Base-by-base conservation (phyloP, 2,329 filamentous ascomycete species). In the Exophiala sp. region DNA sequence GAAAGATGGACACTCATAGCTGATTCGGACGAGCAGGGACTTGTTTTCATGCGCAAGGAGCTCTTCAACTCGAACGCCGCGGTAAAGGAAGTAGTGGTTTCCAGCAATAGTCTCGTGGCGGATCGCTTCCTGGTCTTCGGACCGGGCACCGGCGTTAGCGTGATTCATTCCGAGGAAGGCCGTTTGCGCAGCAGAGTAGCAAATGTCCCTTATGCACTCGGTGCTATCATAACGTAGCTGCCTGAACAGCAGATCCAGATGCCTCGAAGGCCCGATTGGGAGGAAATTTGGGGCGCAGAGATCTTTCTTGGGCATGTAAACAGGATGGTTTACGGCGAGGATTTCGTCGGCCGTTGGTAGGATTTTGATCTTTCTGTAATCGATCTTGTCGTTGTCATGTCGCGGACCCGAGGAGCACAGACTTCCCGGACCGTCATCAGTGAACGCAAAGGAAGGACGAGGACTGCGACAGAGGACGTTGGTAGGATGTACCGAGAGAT, bases 341-440 rank as follows among this genome's bases (percentile, higher is more conserved):
- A 69, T 68, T 45, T 70, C 68, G 19, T 66, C 55, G 2, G 59
- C 56, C 1, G 64, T 70, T 1, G 68, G 68, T 55, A 70, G 60
- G 35, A 70, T 65, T 11, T 57, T 50, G 21, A 70, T 66, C 0
- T 59, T 44, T 34, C 59, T 59, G 34, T 68, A 66, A 41, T 68
- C 59, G 2, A 49, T 38, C 38, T 64, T 52, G 48, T 70, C 68
- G 50, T 70, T 70, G 29, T 70, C 60, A 46, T 70, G 68, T 9
- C 68, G 51, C 14, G 55, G 52, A 23, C 63, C 62, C 23, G 23
- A 16, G 8, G 11, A 13, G 10, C 59, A 61, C 10, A 63, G 48
- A 7, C 46, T 10, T 7, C 63, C 63, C 11, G 63, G 64, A 13
- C 61, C 63, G 21, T 64, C 62, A 18, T 60, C 48, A 2, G 53